Percentiles rank a stretch among this genome's conserved stretches.
phyloP scores from a whole-genome alignment of 2,329 filamentous ascomycete genomes.

The Colletotrichum australisinense region DNA sequence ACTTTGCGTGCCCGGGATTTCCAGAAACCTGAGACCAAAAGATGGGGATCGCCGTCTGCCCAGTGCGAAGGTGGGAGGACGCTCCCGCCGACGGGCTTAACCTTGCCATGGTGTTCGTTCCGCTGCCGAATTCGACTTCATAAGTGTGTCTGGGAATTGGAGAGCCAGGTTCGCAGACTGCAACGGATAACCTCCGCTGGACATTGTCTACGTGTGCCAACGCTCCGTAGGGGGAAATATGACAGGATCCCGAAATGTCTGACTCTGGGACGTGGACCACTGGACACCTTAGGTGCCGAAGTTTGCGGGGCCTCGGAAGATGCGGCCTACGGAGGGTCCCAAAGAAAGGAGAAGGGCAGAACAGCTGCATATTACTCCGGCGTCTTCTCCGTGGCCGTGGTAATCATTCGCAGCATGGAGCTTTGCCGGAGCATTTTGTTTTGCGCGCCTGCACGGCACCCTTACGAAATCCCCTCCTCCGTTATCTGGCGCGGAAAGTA shows the following conservation, averaged over 20 bases:
- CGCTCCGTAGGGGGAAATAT: background rate
- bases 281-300: background rate
- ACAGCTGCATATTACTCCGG: background rate
- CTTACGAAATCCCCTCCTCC: background rate
- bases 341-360: background rate
- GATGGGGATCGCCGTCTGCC: conserved; percentile 18
- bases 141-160: background rate
- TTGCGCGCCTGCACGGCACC: conserved; percentile 15
- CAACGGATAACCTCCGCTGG: background rate
- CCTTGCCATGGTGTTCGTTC: background rate
- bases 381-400: conserved; percentile 14
- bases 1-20: background rate
- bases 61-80: background rate
- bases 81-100: background rate
- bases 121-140: background rate
- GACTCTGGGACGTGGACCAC: background rate
- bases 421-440: background rate
- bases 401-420: background rate
- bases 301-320: conserved; percentile 23
- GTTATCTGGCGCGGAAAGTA: conserved; percentile 21
- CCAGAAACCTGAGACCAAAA: conserved; percentile 10
- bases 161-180: background rate
- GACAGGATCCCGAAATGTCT: background rate
- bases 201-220: background rate
- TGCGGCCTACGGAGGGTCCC: conserved; percentile 22